Conservation (phyloP, 1,284 basidiomycete species). For the Ustilago loliicola region DNA sequence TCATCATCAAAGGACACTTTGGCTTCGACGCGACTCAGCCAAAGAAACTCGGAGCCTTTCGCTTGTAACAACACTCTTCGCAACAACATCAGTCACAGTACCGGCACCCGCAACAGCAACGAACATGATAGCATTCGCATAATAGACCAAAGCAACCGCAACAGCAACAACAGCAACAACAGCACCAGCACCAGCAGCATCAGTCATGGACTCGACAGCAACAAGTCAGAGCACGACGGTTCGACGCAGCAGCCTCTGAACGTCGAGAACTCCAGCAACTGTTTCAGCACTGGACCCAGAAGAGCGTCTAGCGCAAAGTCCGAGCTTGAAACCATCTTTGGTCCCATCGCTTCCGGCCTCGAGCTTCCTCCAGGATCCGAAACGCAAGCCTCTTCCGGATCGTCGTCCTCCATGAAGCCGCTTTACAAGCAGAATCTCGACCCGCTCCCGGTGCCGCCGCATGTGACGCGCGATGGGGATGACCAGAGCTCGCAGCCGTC, state of each 20-base stretch:
- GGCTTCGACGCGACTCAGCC: not conserved
- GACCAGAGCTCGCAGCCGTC: constrained; percentile 18
- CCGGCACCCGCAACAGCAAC: constrained; percentile 1
- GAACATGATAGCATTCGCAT: not conserved
- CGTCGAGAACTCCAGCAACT: not conserved
- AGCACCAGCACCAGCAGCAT: constrained; percentile 7
- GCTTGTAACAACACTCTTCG: constrained; percentile 20
- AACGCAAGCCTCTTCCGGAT: not conserved
- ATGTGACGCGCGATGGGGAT: not conserved
- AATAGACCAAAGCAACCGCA: not conserved
- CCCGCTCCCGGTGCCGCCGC: constrained; percentile 15
- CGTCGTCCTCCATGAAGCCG: constrained; percentile 9
- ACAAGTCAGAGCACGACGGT: not conserved
- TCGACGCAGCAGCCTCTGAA: not conserved
- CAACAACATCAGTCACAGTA: constrained; percentile 7
- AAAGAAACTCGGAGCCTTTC: not conserved
- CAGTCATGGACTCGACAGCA: not conserved
- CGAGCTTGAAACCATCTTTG: constrained; percentile 35
- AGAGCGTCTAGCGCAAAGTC: constrained; percentile 26
- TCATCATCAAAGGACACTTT: not conserved
- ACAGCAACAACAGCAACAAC: constrained; percentile 12
- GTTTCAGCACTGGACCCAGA: not conserved
- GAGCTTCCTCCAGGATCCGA: constrained; percentile 13
- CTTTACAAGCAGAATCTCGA: constrained; percentile 31
- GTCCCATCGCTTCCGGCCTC: constrained; percentile 25